These are phyloP conservation scores for Alternaria dauci DNA, from an alignment of 2,329 filamentous ascomycete genomes.

Conservation along the genomic window DNA sequence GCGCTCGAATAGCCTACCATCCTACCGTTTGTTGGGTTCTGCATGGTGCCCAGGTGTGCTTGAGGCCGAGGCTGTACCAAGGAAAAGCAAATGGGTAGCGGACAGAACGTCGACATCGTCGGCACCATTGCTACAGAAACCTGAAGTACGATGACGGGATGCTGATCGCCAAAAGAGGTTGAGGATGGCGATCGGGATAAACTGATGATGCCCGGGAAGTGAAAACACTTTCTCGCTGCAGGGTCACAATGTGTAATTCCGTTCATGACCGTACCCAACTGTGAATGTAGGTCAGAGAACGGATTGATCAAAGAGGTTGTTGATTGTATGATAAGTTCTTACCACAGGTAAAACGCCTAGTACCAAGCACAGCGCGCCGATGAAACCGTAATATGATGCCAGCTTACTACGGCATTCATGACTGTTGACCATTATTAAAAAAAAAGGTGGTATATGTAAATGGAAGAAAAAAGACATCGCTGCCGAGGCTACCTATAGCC, in stretches of 20 bases:
- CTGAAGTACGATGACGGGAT: not conserved
- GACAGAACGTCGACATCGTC: not conserved
- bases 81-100: slow-evolving; percentile 3
- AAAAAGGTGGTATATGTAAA: not conserved
- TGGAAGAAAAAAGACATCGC: not conserved
- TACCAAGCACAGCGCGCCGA: not conserved
- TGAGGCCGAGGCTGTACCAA: not conserved
- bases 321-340: not conserved
- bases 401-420: not conserved
- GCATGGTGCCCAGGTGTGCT: not conserved
- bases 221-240: not conserved
- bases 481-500: not conserved
- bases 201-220: not conserved
- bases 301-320: not conserved
- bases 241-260: not conserved
- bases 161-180: not conserved
- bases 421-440: not conserved
- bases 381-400: not conserved
- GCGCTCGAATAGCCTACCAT: not conserved
- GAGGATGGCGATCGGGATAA: not conserved
- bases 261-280: not conserved
- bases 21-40: not conserved
- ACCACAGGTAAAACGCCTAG: not conserved
- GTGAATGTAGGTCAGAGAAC: not conserved
- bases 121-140: not conserved